phyloP scores from a whole-genome alignment of 257 asterid species.

The Linderniella brevidens region DNA sequence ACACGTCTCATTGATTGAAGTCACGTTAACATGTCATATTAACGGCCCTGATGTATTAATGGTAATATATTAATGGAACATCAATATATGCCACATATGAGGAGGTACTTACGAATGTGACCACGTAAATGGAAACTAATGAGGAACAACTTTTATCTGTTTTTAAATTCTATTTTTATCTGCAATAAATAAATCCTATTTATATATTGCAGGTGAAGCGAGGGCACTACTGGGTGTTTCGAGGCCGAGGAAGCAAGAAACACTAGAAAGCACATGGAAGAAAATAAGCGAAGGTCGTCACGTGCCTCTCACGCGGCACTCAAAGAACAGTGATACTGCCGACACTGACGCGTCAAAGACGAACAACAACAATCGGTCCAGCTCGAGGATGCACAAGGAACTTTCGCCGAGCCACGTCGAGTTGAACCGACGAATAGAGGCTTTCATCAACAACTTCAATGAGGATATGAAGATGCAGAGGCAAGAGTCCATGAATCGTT shows the following conservation, averaged over 20 bases:
- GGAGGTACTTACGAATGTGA: no score
- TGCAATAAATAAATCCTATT: no score
- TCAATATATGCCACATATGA: no score
- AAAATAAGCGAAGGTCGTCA: constrained; percentile 71
- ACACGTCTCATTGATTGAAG: no score
- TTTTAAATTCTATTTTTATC: no score
- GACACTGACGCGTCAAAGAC: constrained; percentile 8
- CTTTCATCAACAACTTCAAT: constrained; percentile 66
- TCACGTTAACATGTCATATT: no score
- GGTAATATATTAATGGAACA: no score
- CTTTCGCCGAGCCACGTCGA: constrained; percentile 62
- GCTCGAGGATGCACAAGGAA: constrained; percentile 38
- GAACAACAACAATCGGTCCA: constrained; percentile 10
- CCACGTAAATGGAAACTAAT: no score
- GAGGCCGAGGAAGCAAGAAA: constrained; percentile 48
- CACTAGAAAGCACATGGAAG: constrained; percentile 75
- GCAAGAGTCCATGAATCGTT: constrained; percentile 55
- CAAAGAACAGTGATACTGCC: constrained; percentile 17
- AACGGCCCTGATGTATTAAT: no score
- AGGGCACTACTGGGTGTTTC: constrained; percentile 28
- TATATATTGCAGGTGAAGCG: no score
- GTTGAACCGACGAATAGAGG: constrained; percentile 59
- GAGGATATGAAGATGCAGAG: constrained; percentile 75
- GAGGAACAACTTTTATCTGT: no score
- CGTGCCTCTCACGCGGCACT: constrained; percentile 58